Base-by-base conservation (phyloP, 192 early-diverging fungal species). In the Podila epicladia region DNA sequence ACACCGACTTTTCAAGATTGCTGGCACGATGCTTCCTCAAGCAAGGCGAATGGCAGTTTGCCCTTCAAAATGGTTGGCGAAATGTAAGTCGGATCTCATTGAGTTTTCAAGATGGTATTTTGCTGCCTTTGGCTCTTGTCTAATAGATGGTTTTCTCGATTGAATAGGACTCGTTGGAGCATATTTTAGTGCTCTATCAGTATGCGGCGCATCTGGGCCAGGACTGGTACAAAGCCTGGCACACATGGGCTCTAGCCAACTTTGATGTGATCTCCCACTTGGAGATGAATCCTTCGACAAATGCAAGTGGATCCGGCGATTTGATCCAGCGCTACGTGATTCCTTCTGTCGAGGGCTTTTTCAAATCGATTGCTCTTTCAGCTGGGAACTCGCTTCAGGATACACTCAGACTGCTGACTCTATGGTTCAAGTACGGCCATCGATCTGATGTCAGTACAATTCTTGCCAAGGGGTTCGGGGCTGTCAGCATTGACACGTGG, bases 191-290 rank as follows among this genome's bases (percentile, higher is more conserved):
- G 69, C 95, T 92, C 1, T 96, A 94, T 68, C 84, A 87, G 4
- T 89, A 95, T 28, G 97, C 97, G 0, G 96, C 94, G 12, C 88
- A 92, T 45, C 91, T 94, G 82, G 96, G 97, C 82, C 86, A 88
- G 75, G 89, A 92, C 58, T 98, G 95, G 94, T 98, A 99, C 87
- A 98, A 92, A 68, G 97, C 97, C 15, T 99, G 97, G 97, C 97
- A 99, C 73, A 90, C 95, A 7, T 97, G 95, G 92, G 97, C 96
- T 7, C 79, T 97, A 32, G 90, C 93, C 41, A 97, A 97, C 72
- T 94, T 94, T 74, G 94, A 99, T 76, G 94, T 93, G 19, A 88
- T 97, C 58, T 89, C 89, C 9, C 89, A 91, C 68, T 89, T 91
- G 73, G 91, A 92, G 60, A 87, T 91, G 33, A 64, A 64, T 5